phyloP scores from a whole-genome alignment of 441 rosid genomes.

The Kokia cookei region DNA sequence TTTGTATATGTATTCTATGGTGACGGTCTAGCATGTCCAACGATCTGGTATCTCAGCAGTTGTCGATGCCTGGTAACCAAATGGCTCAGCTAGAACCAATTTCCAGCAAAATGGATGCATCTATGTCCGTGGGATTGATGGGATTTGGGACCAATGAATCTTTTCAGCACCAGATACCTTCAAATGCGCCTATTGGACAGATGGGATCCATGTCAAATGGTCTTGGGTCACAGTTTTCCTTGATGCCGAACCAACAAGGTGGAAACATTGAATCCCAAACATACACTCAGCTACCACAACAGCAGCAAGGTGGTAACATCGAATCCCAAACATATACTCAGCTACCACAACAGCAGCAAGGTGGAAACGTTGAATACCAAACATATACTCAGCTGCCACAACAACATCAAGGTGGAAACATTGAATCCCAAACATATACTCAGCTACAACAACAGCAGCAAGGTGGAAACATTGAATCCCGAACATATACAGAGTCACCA shows the following conservation, averaged over 20 bases:
- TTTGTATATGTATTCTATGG: constrained; percentile 12
- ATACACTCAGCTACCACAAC: constrained; percentile 21
- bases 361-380: not conserved
- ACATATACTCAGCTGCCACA: not conserved
- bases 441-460: not conserved
- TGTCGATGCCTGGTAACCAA: constrained; percentile 29
- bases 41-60: constrained; percentile 46
- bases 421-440: not conserved
- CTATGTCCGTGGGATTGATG: constrained; percentile 30
- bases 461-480: not conserved
- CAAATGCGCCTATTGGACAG: constrained; percentile 15
- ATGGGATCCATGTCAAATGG: constrained; percentile 14
- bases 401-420: not conserved
- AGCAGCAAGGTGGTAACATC: constrained; percentile 5
- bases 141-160: constrained; percentile 15
- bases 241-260: constrained; percentile 23
- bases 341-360: not conserved
- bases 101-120: constrained; percentile 27
- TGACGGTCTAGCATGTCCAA: constrained; percentile 39
- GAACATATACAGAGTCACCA: not conserved
- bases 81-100: constrained; percentile 38
- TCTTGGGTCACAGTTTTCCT: constrained; percentile 19
- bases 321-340: not conserved
- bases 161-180: constrained; percentile 22
- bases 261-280: constrained; percentile 27